Evolutionary conservation across 306 rosid genomes (phyloP), one percentile per base, ranked within the genome.

Genomic region (Rubus parviflorus): DNA sequence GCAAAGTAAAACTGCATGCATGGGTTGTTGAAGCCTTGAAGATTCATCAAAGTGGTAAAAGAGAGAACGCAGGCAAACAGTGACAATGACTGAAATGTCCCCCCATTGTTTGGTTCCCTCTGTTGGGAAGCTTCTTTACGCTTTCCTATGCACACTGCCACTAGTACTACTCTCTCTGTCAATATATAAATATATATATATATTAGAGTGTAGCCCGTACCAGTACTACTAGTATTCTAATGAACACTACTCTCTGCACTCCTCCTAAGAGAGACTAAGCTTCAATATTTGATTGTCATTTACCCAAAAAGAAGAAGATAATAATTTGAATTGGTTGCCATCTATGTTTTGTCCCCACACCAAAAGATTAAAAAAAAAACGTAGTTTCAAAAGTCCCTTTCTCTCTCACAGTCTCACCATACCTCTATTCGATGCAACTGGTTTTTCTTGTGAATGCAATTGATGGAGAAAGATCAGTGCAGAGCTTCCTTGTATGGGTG

Each of bases 71-170:
- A 16, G 23, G 46, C 42, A 51, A 62, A 65, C 70, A 54, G 82
- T 70, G 84, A 85, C 56, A 81, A 70, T 57, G 86, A 86, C 94
- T 85, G 86, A 45, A 79, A 77, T 41, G 54, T 80, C 84, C 69
- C 84, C 69, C 23, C 71, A 23, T 77, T 81, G 85, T 66, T 82
- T 79, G 90, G 83, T 77, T 83, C 65, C 78, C 80, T 73, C 81
- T 75, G 81, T 86, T 88, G 88, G 96, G 97, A 92, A 92, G 87
- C 88, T 92, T 92, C 97, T 87, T 85, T 86, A 87, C 96, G 80
- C 87, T 83, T 87, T 88, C 89, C 87, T 82, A 87, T 62, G 90
- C 87, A 81, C 78, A 23, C 64, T 11, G 76, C 68, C 75, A 72
- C 5, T 8, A 20, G 52, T 37, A 22, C 63, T 53, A 22, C 4